Conservation (phyloP, 768 basidiomycete species). For the Leccinum incarnatum region DNA sequence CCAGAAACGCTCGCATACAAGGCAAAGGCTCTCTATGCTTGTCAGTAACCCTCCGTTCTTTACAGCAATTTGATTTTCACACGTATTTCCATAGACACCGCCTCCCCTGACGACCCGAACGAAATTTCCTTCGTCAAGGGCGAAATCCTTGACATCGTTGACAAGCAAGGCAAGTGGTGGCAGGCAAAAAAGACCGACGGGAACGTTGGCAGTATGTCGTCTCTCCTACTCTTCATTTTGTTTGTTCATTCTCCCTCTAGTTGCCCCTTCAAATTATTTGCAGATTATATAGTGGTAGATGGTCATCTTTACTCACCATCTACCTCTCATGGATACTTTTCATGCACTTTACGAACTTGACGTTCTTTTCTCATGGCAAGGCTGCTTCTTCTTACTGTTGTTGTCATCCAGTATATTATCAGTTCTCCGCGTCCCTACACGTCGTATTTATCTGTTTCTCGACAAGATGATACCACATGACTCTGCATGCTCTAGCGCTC, state of each 20-base stretch:
- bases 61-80: constrained; percentile 21
- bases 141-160: constrained; percentile 87
- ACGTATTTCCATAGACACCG: constrained; percentile 60
- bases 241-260: constrained; percentile 36
- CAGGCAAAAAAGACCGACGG: constrained; percentile 81
- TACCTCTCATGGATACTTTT: constrained; percentile 25
- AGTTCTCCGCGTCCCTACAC: constrained; percentile 14
- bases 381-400: constrained; percentile 21
- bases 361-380: constrained; percentile 28
- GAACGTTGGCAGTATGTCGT: constrained; percentile 66
- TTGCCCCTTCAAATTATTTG: constrained; percentile 84
- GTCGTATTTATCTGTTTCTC: constrained; percentile 29
- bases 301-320: constrained; percentile 7
- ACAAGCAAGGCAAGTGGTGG: constrained; percentile 95
- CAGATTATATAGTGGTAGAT: constrained; percentile 60
- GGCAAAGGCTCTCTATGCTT: constrained; percentile 88
- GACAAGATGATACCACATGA: constrained; percentile 33
- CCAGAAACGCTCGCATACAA: constrained; percentile 60
- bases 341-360: constrained; percentile 31
- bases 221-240: neutral
- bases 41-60: constrained; percentile 44
- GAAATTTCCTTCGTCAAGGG: constrained; percentile 94
- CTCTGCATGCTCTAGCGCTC: constrained; percentile 18
- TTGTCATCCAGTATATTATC: constrained; percentile 33
- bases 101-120: constrained; percentile 93